Percentiles rank a stretch among this genome's conserved stretches.
Evolutionary conservation across 805 yeast genomes (phyloP).

Genomic region (Metschnikowia anglica): DNA sequence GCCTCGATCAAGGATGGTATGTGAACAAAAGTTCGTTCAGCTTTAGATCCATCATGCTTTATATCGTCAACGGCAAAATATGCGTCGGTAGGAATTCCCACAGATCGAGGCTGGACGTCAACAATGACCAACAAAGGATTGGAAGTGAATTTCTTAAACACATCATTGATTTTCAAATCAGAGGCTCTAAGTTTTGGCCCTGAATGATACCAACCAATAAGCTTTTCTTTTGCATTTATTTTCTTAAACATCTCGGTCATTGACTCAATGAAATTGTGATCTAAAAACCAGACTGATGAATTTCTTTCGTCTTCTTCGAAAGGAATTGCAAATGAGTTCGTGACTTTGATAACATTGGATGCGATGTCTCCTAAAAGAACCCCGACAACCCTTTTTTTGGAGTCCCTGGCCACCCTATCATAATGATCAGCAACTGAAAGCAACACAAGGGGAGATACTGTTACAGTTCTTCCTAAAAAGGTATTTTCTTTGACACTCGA

Average conservation of each 20-base stretch:
- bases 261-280: constrained; percentile 91
- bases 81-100: constrained; percentile 95
- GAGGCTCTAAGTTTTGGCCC: constrained; percentile 90
- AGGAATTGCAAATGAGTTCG: constrained; percentile 95
- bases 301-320: constrained; percentile 95
- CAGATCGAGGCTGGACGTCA: constrained; percentile 80
- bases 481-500: constrained; percentile 36
- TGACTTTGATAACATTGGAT: constrained; percentile 59
- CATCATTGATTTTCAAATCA: constrained; percentile 87
- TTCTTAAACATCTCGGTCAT: constrained; percentile 98
- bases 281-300: constrained; percentile 93
- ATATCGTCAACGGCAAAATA: constrained; percentile 92
- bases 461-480: constrained; percentile 56
- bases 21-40: constrained; percentile 90
- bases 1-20: constrained; percentile 92
- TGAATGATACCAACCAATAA: constrained; percentile 99
- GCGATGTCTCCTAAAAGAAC: constrained; percentile 84
- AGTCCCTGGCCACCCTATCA: constrained; percentile 72
- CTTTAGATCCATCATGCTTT: constrained; percentile 90
- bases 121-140: constrained; percentile 86
- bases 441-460: constrained; percentile 93
- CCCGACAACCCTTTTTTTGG: constrained; percentile 85
- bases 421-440: constrained; percentile 94
- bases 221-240: constrained; percentile 93
- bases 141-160: constrained; percentile 75